Percentiles rank a stretch among this genome's conserved stretches.
Conservation (phyloP, 2,329 filamentous ascomycete genomes). For the Juglanconis juglandina region DNA sequence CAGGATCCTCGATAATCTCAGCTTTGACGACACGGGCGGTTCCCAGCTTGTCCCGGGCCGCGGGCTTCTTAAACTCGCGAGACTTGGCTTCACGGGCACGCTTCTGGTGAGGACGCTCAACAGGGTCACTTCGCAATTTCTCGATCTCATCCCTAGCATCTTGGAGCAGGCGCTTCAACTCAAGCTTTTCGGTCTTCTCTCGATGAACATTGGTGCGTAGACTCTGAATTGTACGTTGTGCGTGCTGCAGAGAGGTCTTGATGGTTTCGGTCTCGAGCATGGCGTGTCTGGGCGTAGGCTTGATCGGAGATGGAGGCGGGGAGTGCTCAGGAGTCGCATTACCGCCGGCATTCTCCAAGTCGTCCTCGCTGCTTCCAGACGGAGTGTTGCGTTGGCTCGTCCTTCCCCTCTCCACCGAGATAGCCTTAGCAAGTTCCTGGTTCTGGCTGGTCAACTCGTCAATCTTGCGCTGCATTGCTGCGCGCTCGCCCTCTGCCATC, state of each 20-base stretch:
- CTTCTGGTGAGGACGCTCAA: conserved; percentile 37
- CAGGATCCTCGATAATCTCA: conserved; percentile 78
- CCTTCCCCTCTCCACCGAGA: conserved; percentile 69
- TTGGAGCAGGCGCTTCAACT: conserved; percentile 90
- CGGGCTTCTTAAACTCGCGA: conserved; percentile 73
- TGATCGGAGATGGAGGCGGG: conserved; percentile 84
- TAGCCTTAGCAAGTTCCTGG: conserved; percentile 80
- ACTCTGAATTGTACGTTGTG: conserved; percentile 94
- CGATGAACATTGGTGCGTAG: conserved; percentile 92
- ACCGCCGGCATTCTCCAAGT: conserved; percentile 63
- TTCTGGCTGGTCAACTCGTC: conserved; percentile 88
- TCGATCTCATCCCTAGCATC: conserved; percentile 91
- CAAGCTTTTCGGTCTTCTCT: conserved; percentile 97
- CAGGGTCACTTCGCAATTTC: conserved; percentile 57
- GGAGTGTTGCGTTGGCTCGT: conserved; percentile 61
- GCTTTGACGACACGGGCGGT: conserved; percentile 69
- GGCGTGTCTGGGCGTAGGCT: conserved; percentile 84
- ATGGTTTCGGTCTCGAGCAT: conserved; percentile 94
- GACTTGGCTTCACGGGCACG: conserved; percentile 62
- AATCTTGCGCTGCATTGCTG: conserved; percentile 76
- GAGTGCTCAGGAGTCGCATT: conserved; percentile 82
- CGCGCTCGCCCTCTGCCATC: conserved; percentile 73
- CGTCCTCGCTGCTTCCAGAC: conserved; percentile 58
- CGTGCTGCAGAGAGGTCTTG: conserved; percentile 89
- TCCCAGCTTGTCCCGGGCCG: conserved; percentile 66